Evolutionary conservation across 192 early-diverging fungal species (phyloP).

Genomic region (Cetraspora pellucida): DNA sequence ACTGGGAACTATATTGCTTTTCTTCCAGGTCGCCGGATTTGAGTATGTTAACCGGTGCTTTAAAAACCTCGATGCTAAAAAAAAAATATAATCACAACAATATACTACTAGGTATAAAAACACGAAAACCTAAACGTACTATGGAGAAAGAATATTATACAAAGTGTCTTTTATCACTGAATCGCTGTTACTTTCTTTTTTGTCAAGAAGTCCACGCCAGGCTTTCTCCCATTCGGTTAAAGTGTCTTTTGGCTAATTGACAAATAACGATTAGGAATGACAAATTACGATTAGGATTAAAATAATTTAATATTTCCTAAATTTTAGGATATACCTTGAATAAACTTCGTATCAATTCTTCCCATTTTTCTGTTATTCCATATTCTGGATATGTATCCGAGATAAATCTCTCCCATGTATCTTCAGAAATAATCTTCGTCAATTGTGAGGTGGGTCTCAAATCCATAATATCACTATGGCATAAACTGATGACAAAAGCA

Average conservation of each 20-base stretch:
- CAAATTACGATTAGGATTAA: constrained; percentile 35
- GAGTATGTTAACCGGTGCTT: constrained; percentile 6
- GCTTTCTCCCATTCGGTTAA: constrained; percentile 6
- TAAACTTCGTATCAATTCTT: constrained; percentile 13
- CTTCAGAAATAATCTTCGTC: constrained; percentile 22
- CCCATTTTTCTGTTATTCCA: constrained; percentile 17
- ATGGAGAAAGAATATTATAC: constrained; percentile 2
- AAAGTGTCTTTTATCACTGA: constrained; percentile 6
- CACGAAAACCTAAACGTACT: constrained; percentile 15
- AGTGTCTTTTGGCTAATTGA: constrained; percentile 16
- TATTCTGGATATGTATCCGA: constrained; percentile 23
- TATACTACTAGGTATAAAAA: constrained; percentile 7
- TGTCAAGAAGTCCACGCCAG: constrained; percentile 4
- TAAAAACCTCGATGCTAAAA: constrained; percentile 30
- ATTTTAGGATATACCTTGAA: constrained; percentile 31
- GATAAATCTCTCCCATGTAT: constrained; percentile 6
- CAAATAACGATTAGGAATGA: too few relatives aligned
- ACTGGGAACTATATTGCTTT: constrained; percentile 18
- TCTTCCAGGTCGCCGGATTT: constrained; percentile 16
- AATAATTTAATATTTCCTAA: constrained; percentile 23
- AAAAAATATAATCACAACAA: constrained; percentile 7
- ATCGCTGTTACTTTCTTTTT: constrained; percentile 1
- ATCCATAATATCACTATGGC: constrained; percentile 24
- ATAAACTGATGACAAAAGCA: constrained; percentile 21
- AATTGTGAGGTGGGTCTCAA: constrained; percentile 11